These are phyloP conservation scores for Flaveria brownii DNA, from an alignment of 129 eudicot species.

Conservation along the genomic window DNA sequence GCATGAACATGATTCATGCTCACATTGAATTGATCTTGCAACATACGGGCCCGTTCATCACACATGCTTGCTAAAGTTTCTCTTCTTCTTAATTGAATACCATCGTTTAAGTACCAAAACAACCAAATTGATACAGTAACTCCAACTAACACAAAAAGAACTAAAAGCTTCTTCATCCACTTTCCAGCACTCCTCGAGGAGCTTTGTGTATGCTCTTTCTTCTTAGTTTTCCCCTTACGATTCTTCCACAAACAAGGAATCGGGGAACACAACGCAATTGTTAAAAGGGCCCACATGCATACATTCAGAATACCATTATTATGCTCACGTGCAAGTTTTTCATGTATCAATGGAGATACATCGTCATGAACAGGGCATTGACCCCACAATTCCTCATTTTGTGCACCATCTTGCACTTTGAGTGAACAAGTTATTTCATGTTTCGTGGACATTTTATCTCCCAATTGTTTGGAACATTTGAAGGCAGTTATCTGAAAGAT, in stretches of 20 bases:
- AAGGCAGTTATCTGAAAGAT: slow-evolving; percentile 42
- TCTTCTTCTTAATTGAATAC: slow-evolving; percentile 49
- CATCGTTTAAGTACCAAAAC: slow-evolving; percentile 48
- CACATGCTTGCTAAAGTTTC: slow-evolving; percentile 87
- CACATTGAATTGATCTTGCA: slow-evolving; percentile 93
- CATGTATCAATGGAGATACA: slow-evolving; percentile 19
- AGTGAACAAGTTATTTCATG: slow-evolving; percentile 40
- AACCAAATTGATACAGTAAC: slow-evolving; percentile 48
- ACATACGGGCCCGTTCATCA: slow-evolving; percentile 92
- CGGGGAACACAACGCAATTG: slow-evolving; percentile 43
- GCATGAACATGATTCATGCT: slow-evolving; percentile 98
- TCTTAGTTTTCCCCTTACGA: slow-evolving; percentile 38
- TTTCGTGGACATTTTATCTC: slow-evolving; percentile 24
- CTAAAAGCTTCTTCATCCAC: slow-evolving; percentile 64
- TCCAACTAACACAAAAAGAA: slow-evolving; percentile 48
- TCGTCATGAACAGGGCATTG: slow-evolving; percentile 45
- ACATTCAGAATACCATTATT: slow-evolving; percentile 38
- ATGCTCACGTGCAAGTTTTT: slow-evolving; percentile 33
- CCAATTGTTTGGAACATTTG: slow-evolving; percentile 47
- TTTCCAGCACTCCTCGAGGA: slow-evolving; percentile 54
- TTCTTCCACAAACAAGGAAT: slow-evolving; percentile 39
- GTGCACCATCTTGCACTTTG: slow-evolving; percentile 22
- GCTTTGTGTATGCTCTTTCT: slow-evolving; percentile 46
- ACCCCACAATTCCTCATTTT: slow-evolving; percentile 37
- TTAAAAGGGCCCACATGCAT: slow-evolving; percentile 50